phyloP scores from a whole-genome alignment of 179 eudicot genomes.

The Beta lomatogona region DNA sequence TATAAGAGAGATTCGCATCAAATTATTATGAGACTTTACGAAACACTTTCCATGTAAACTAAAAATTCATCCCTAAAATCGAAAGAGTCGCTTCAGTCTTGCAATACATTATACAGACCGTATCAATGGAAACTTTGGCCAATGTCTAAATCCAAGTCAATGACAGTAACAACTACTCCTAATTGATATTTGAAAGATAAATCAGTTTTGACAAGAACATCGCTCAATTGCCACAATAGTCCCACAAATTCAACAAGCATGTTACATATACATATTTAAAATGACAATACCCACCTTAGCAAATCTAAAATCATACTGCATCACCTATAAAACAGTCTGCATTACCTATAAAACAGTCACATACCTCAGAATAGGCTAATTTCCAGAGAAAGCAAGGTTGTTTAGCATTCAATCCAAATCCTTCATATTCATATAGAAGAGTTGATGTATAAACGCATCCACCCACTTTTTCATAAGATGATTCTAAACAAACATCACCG shows the following conservation, averaged over 20 bases:
- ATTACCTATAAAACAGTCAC: background rate
- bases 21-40: too few relatives aligned
- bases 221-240: background rate
- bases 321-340: too few relatives aligned
- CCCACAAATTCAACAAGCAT: background rate
- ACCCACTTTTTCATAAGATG: slow-evolving; percentile 54
- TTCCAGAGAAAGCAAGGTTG: slow-evolving; percentile 46
- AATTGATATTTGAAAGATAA: too few relatives aligned
- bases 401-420: slow-evolving; percentile 32
- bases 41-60: too few relatives aligned
- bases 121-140: too few relatives aligned
- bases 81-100: too few relatives aligned
- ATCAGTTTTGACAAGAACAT: too few relatives aligned
- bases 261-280: background rate
- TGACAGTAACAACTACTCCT: too few relatives aligned
- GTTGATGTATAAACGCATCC: slow-evolving; percentile 60
- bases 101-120: too few relatives aligned
- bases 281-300: background rate
- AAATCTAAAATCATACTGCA: background rate
- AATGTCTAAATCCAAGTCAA: too few relatives aligned
- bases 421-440: slow-evolving; percentile 42
- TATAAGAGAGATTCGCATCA: too few relatives aligned
- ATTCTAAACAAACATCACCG: slow-evolving; percentile 46
- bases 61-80: too few relatives aligned
- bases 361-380: slow-evolving; percentile 54